phyloP scores from a whole-genome alignment of 2,329 filamentous ascomycete genomes.

The Fragosphaeria purpurea region DNA sequence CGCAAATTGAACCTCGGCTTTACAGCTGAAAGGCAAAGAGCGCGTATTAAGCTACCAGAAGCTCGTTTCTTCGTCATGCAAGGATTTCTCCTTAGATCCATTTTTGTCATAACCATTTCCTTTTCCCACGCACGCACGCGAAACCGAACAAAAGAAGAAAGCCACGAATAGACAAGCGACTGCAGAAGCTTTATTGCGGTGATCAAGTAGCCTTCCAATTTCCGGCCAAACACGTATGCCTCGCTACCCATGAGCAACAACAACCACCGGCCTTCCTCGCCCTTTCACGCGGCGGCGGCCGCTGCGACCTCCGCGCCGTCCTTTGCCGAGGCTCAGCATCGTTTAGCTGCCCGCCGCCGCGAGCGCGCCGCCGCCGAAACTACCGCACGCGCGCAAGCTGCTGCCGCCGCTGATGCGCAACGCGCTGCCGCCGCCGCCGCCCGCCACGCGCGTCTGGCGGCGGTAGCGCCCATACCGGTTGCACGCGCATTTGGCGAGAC shows the following conservation, averaged over 20 bases:
- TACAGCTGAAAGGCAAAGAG: no score
- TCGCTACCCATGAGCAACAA: conserved; percentile 3
- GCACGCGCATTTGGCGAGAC: conserved; percentile 43
- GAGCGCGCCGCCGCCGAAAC: conserved; percentile 64
- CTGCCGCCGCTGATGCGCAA: conserved; percentile 18
- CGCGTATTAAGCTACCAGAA: no score
- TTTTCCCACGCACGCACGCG: no score
- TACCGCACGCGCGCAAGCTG: conserved; percentile 47
- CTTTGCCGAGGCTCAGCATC: conserved; percentile 83
- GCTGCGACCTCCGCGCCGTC: conserved; percentile 19
- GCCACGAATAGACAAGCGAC: no score
- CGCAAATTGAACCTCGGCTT: no score
- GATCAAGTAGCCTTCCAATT: no score
- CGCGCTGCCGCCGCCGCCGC: conserved; percentile 20
- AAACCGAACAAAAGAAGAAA: no score
- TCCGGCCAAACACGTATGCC: no score
- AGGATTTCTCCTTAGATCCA: no score
- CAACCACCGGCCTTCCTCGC: conserved; percentile 1
- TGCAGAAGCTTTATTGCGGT: no score
- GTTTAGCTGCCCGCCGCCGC: conserved; percentile 70
- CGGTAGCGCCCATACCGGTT: conserved; percentile 18
- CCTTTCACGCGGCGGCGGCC: neutral
- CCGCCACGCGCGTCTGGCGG: conserved; percentile 28
- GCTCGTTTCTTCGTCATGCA: no score
- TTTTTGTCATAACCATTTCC: no score